These are phyloP conservation scores for Mycosarcoma mackinlayi DNA, from an alignment of 1,284 basidiomycete species.

Conservation along the genomic window DNA sequence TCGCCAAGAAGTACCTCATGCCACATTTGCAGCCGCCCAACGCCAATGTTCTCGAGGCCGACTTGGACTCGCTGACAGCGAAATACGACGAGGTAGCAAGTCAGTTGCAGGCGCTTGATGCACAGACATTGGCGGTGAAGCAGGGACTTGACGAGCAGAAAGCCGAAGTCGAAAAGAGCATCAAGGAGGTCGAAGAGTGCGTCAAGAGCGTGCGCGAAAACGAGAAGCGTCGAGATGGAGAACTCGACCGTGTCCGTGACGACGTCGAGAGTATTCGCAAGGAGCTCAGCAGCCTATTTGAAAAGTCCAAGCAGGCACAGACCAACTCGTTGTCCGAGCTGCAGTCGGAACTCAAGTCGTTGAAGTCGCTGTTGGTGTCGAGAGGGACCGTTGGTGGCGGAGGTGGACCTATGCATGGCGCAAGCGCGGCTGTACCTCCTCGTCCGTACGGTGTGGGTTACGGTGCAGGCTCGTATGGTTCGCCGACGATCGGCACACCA, in stretches of 20 bases:
- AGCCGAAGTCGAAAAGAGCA: slow-evolving; percentile 79
- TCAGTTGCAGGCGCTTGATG: slow-evolving; percentile 79
- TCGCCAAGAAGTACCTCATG: slow-evolving; percentile 91
- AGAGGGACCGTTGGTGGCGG: slow-evolving; percentile 74
- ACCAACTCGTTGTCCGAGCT: slow-evolving; percentile 79
- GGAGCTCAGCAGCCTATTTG: slow-evolving; percentile 94
- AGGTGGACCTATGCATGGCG: slow-evolving; percentile 13
- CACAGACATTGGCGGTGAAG: slow-evolving; percentile 79
- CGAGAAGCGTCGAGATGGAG: slow-evolving; percentile 82
- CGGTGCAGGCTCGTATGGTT: slow-evolving; percentile 33
- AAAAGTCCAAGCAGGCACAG: slow-evolving; percentile 83
- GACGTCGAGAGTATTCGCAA: slow-evolving; percentile 78
- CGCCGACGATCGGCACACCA: slow-evolving; percentile 45
- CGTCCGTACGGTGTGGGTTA: slow-evolving; percentile 33
- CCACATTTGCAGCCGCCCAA: slow-evolving; percentile 92
- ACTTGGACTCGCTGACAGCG: slow-evolving; percentile 83
- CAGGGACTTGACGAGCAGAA: slow-evolving; percentile 84
- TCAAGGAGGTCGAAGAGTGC: slow-evolving; percentile 81
- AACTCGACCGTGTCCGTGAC: slow-evolving; percentile 82
- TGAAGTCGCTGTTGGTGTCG: slow-evolving; percentile 90
- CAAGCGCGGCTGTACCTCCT: slow-evolving; percentile 18
- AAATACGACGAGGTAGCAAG: slow-evolving; percentile 92
- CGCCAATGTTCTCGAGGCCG: slow-evolving; percentile 87
- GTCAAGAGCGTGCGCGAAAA: slow-evolving; percentile 82
- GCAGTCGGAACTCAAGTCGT: slow-evolving; percentile 91